phyloP scores from a whole-genome alignment of 73 alveolate genomes.

The Tetrahymena elliotti region DNA sequence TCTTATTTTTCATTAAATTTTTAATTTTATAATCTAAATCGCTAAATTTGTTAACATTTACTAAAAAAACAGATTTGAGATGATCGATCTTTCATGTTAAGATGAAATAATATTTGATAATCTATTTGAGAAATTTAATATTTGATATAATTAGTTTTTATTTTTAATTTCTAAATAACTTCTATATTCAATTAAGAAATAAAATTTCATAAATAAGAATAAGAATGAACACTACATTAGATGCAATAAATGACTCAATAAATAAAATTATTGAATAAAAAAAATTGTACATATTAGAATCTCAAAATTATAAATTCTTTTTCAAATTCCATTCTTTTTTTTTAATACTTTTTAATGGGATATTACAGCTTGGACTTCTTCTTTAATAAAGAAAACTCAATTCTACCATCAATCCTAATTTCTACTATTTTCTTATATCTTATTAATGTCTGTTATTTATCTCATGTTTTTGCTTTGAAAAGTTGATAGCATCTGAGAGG shows the following conservation, averaged over 20 bases:
- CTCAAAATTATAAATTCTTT: background rate
- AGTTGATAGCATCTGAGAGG: background rate
- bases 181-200: too few species aligned
- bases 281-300: background rate
- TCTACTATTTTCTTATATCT: background rate
- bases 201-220: too few species aligned
- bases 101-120: too few species aligned
- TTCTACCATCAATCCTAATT: background rate
- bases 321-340: background rate
- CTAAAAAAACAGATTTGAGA: too few species aligned
- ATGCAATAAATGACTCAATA: background rate
- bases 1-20: too few species aligned
- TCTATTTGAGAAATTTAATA: too few species aligned
- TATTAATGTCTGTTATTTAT: background rate
- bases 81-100: too few species aligned
- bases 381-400: background rate
- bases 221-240: background rate
- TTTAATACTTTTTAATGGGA: background rate
- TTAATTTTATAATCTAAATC: too few species aligned
- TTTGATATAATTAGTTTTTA: too few species aligned
- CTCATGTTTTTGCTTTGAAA: background rate
- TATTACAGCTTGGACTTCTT: background rate
- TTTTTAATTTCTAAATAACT: too few species aligned
- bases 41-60: too few species aligned
- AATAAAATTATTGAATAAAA: background rate